phyloP scores from a whole-genome alignment of 768 basidiomycete genomes.

The Rhizopogon salebrosus region DNA sequence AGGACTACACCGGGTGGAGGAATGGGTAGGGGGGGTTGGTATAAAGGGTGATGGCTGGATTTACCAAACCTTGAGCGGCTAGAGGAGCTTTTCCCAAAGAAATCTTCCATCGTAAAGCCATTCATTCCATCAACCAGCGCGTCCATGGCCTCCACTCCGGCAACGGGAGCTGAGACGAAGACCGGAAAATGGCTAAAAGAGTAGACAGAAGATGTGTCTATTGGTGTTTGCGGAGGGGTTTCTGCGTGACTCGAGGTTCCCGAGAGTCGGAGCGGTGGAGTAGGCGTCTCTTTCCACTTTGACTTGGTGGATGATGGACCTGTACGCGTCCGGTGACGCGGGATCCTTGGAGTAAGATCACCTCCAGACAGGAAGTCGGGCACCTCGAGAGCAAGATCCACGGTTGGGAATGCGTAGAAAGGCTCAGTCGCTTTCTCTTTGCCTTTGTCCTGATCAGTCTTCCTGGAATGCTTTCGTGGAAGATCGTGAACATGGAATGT shows the following conservation, averaged over 20 bases:
- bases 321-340: slow-evolving; percentile 51
- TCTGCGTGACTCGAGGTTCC: slow-evolving; percentile 68
- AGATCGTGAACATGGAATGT: slow-evolving; percentile 7
- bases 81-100: slow-evolving; percentile 39
- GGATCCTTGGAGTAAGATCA: slow-evolving; percentile 32
- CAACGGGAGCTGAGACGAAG: slow-evolving; percentile 68
- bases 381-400: slow-evolving; percentile 18
- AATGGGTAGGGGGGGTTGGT: slow-evolving; percentile 78
- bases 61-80: slow-evolving; percentile 52
- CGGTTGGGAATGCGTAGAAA: slow-evolving; percentile 24
- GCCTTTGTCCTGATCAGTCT: slow-evolving; percentile 19
- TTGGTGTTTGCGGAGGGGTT: slow-evolving; percentile 68
- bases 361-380: slow-evolving; percentile 19
- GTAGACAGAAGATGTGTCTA: slow-evolving; percentile 33
- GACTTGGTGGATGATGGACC: slow-evolving; percentile 46
- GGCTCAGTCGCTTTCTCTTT: slow-evolving; percentile 18
- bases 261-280: slow-evolving; percentile 57
- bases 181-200: slow-evolving; percentile 49
- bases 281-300: slow-evolving; percentile 38
- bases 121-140: slow-evolving; percentile 90
- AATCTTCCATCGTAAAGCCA: slow-evolving; percentile 51
- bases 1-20: slow-evolving; percentile 78
- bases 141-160: slow-evolving; percentile 85
- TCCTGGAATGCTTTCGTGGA: slow-evolving; percentile 20
- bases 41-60: slow-evolving; percentile 64